A percentile compares a stretch with the other conserved stretches of the same genome.
Conservation (phyloP, 805 yeast genomes). For the Ogataea populi-albae region DNA sequence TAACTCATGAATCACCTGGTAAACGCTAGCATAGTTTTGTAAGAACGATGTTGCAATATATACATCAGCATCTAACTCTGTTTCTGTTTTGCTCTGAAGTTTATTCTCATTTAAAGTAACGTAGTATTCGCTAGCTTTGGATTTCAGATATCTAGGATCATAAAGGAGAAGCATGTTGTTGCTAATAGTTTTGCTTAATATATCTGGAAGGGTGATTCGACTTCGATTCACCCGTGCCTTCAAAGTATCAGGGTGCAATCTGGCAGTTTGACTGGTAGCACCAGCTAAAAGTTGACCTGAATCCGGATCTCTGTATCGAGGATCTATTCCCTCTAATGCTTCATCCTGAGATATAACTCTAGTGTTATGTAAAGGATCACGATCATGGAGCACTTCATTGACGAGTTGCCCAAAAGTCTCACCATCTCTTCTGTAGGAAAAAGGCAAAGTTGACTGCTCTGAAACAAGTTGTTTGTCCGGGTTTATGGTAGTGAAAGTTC, state of each 20-base stretch:
- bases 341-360: constrained; percentile 39
- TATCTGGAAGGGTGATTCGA: constrained; percentile 54
- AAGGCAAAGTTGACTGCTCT: constrained; percentile 28
- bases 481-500: constrained; percentile 13
- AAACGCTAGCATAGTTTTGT: constrained; percentile 72
- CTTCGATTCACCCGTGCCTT: constrained; percentile 51
- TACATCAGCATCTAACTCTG: constrained; percentile 64
- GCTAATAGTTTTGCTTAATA: constrained; percentile 55
- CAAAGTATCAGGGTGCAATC: constrained; percentile 58
- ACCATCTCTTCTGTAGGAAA: constrained; percentile 36
- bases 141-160: constrained; percentile 62
- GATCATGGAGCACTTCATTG: constrained; percentile 34
- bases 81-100: constrained; percentile 42
- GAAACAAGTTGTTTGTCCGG: constrained; percentile 20
- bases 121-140: constrained; percentile 44
- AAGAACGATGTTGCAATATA: constrained; percentile 76
- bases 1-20: constrained; percentile 66
- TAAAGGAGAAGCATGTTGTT: constrained; percentile 60
- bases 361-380: constrained; percentile 30
- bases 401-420: constrained; percentile 44
- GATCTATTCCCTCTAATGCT: constrained; percentile 30
- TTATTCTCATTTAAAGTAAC: constrained; percentile 46
- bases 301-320: constrained; percentile 31
- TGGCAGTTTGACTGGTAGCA: constrained; percentile 45
- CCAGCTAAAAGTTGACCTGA: constrained; percentile 37